Evolutionary conservation across 257 asterid species (phyloP), one percentile per base, ranked within the genome.

Genomic region (Asclepias syriaca): DNA sequence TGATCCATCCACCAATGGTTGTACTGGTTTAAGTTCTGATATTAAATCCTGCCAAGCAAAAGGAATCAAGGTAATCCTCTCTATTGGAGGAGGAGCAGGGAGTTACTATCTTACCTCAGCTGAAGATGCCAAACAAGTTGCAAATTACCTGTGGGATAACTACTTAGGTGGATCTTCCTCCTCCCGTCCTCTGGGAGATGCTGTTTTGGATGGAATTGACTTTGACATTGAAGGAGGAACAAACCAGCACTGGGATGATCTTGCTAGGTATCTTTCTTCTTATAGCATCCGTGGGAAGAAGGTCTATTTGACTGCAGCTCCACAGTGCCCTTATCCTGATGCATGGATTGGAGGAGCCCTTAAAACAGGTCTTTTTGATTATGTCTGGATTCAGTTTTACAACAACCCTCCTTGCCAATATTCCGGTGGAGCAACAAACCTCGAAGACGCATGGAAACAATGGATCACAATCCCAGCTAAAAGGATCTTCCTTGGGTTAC

Each of bases 311-410:
- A 86, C 75, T 5, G 88, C 85, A 14, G 88, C 90, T 10, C 87
- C 88, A 5, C 87, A 86, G 48, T 81, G 87, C 77, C 88, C 87
- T 3, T 84, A 81, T 50, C 90, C 87, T 1, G 90, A 86, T 77
- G 81, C 79, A 21, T 83, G 79, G 51, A 48, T 84, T 5, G 86
- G 86, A 5, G 79, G 71, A 8, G 84, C 88, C 1, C 77, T 84
- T 27, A 32, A 72, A 29, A 81, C 86, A 4, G 84, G 85, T 15
- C 74, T 84, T 45, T 84, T 84, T 45, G 82, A 84, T 75, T 84
- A 84, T 77, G 88, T 84, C 46, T 84, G 88, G 85, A 81, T 84
- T 2, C 88, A 84, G 64, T 81, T 84, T 54, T 84, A 81, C 13
- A 84, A 84, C 72, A 81, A 84, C 49, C 82, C 83, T 27, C 87